Evolutionary conservation across 2,329 filamentous ascomycete genomes (phyloP).

Genomic region (Seiridium cupressi): DNA sequence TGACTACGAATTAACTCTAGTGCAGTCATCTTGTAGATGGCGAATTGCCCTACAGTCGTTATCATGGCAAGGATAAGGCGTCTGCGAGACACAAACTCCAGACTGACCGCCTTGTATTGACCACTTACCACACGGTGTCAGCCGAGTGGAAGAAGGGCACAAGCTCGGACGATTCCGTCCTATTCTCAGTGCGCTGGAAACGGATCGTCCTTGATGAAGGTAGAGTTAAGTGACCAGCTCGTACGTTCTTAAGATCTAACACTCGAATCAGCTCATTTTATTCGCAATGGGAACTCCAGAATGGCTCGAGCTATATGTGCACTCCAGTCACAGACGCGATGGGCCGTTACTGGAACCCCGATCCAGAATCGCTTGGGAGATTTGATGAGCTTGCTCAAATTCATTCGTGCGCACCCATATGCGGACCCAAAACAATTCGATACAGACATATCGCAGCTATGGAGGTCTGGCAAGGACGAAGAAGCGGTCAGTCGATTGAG

Average conservation of each 20-base stretch:
- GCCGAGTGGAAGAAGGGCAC: not conserved
- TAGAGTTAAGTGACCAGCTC: not conserved
- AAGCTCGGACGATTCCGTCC: not conserved
- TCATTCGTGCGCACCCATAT: slow-evolving; percentile 41
- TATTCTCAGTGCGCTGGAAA: not conserved
- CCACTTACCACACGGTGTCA: not conserved
- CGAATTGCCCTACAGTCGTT: not conserved
- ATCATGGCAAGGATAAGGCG: not conserved
- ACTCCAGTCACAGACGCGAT: slow-evolving; percentile 26
- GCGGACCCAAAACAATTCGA: slow-evolving; percentile 35
- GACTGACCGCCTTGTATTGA: not conserved
- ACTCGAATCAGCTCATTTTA: not conserved
- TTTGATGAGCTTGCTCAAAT: slow-evolving; percentile 39
- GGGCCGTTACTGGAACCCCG: slow-evolving; percentile 48
- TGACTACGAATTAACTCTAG: not conserved
- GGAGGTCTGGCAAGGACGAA: slow-evolving; percentile 33
- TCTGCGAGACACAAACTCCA: not conserved
- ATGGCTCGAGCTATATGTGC: not conserved
- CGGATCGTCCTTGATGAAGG: not conserved
- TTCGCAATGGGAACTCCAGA: not conserved
- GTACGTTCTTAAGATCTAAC: not conserved
- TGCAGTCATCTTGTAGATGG: not conserved
- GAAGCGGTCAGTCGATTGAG: slow-evolving; percentile 13
- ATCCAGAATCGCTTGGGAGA: slow-evolving; percentile 46
- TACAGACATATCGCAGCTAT: slow-evolving; percentile 32